Evolutionary conservation across 192 early-diverging fungal species (phyloP).

Genomic region (Paraglomus brasilianum): DNA sequence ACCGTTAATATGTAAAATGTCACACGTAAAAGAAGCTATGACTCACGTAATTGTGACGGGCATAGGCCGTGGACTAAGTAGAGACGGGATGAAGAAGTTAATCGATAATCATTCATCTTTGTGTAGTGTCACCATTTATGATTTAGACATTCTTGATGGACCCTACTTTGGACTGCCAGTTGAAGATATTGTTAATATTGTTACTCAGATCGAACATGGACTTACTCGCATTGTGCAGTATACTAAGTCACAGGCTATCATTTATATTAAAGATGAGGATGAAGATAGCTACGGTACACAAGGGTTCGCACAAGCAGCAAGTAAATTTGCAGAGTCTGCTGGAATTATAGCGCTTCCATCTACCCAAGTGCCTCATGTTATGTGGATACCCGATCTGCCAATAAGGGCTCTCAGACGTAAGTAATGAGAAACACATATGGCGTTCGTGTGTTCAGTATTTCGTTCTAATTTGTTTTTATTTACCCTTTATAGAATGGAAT

Average conservation of each 20-base stretch:
- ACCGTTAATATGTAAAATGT: slow-evolving; percentile 15
- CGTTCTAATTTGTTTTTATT: background rate
- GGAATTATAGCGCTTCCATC: slow-evolving; percentile 43
- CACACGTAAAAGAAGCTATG: background rate
- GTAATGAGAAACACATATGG: background rate
- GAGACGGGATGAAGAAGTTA: background rate
- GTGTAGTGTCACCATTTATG: slow-evolving; percentile 8
- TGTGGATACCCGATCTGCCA: slow-evolving; percentile 51
- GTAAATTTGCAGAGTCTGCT: background rate
- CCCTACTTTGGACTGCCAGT: background rate
- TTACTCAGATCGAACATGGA: background rate
- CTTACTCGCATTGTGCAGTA: background rate
- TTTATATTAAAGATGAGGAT: background rate
- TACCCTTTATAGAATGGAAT: slow-evolving; percentile 47
- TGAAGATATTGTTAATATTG: background rate
- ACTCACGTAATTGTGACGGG: slow-evolving; percentile 10
- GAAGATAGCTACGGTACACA: background rate
- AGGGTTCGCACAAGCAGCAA: background rate
- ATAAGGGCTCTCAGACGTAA: slow-evolving; percentile 50
- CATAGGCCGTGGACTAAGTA: slow-evolving; percentile 8
- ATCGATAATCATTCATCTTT: background rate
- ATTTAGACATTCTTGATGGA: slow-evolving; percentile 6
- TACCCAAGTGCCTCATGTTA: slow-evolving; percentile 45
- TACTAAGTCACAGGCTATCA: background rate
- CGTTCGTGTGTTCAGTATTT: background rate